Percentiles rank a stretch among this genome's conserved stretches.
Evolutionary conservation across 495 filamentous ascomycete genomes (phyloP).

Genomic region (Geoglossum glabrum): DNA sequence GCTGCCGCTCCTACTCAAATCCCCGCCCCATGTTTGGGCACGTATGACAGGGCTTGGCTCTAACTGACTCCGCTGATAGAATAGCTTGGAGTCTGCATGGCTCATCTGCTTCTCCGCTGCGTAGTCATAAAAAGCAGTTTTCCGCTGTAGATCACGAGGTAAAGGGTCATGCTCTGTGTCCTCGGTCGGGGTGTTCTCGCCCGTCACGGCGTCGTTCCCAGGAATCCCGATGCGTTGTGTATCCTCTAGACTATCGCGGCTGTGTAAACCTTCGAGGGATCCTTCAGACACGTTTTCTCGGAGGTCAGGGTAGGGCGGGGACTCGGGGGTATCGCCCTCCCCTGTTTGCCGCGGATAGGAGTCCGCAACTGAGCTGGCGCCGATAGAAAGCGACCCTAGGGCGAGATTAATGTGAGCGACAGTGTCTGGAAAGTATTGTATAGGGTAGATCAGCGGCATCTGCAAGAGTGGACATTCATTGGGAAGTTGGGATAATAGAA

Average conservation of each 20-base stretch:
- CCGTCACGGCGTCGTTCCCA: background rate
- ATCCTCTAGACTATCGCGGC: background rate
- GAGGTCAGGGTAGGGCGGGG: background rate
- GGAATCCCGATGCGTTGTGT: background rate
- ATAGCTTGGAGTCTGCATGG: constrained; percentile 79
- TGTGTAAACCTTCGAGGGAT: background rate
- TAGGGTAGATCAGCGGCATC: background rate
- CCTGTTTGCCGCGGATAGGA: background rate
- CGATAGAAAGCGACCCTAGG: background rate
- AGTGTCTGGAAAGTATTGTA: background rate
- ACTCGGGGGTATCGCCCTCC: background rate
- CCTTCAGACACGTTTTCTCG: background rate
- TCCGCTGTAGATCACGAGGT: constrained; percentile 52
- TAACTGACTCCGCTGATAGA: constrained; percentile 77
- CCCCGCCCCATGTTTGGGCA: constrained; percentile 14
- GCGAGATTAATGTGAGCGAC: background rate
- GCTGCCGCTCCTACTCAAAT: constrained; percentile 19
- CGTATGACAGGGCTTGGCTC: constrained; percentile 33
- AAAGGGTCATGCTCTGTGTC: constrained; percentile 35
- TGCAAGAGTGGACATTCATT: background rate
- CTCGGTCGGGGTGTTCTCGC: constrained; percentile 1
- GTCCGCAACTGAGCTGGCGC: background rate
- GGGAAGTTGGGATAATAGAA: background rate
- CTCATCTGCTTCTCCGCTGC: constrained; percentile 79
- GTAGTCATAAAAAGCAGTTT: constrained; percentile 69